A percentile compares a stretch with the other conserved stretches of the same genome.
phyloP scores from a whole-genome alignment of 1,284 basidiomycete species.

The Moesziomyces sp. region DNA sequence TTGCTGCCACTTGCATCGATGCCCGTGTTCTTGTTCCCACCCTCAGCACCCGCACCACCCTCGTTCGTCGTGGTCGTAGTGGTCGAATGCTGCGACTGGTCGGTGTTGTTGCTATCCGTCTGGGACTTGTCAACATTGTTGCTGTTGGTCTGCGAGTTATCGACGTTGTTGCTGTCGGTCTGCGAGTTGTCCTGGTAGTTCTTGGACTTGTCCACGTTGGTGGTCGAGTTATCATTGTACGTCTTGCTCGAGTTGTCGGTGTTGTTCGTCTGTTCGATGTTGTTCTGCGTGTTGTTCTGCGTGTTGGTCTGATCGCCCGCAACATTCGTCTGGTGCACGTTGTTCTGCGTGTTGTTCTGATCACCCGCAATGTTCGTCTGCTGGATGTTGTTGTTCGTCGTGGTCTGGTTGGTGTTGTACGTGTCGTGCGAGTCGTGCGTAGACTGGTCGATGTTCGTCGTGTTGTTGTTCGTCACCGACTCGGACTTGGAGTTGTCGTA shows the following conservation, averaged over 20 bases:
- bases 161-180: conserved; percentile 14
- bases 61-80: conserved; percentile 5
- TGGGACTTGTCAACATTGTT: not conserved
- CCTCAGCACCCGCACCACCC: conserved; percentile 3
- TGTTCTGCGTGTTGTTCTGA: conserved; percentile 12
- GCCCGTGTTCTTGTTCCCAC: conserved; percentile 15
- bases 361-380: conserved; percentile 14
- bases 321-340: conserved; percentile 12
- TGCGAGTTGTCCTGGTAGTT: conserved; percentile 11
- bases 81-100: conserved; percentile 4
- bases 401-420: conserved; percentile 7
- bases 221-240: conserved; percentile 1
- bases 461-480: conserved; percentile 21
- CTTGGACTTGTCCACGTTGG: conserved; percentile 5
- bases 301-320: conserved; percentile 2
- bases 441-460: conserved; percentile 16
- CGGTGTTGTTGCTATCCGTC: conserved; percentile 1
- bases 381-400: conserved; percentile 13
- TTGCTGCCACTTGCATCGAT: conserved; percentile 13
- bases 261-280: conserved; percentile 13
- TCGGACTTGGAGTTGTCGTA: conserved; percentile 22
- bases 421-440: conserved; percentile 28
- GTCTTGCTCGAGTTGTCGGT: conserved; percentile 4
- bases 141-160: conserved; percentile 5
- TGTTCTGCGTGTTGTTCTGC: conserved; percentile 13